Conservation (phyloP, 1,284 basidiomycete genomes). For the Salmacisia buchloeana region DNA sequence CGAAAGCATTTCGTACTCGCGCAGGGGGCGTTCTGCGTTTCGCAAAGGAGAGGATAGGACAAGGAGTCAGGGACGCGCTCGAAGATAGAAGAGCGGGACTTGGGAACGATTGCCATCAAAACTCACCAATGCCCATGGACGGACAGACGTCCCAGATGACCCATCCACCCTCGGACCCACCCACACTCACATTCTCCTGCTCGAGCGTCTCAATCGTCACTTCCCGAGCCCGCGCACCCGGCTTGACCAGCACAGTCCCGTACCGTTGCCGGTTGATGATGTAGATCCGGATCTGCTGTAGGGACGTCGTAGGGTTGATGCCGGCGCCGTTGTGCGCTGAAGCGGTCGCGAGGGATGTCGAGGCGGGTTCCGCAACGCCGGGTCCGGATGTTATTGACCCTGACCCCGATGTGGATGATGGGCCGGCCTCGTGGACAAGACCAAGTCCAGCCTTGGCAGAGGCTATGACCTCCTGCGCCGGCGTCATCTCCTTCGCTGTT, state of each 20-base stretch:
- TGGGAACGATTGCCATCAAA: not conserved
- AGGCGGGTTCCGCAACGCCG: too few relatives aligned
- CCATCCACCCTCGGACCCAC: conserved; percentile 38
- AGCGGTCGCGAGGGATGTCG: too few relatives aligned
- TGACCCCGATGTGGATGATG: not conserved
- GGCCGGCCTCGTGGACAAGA: conserved; percentile 4
- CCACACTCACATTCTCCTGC: conserved; percentile 27
- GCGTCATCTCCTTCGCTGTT: conserved; percentile 4
- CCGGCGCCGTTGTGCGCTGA: not conserved
- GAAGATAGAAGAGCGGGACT: too few relatives aligned
- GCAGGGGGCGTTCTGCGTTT: conserved; percentile 36
- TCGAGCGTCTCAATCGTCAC: conserved; percentile 31
- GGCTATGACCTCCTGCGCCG: not conserved
- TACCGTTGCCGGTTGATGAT: conserved; percentile 35
- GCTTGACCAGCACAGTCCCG: conserved; percentile 25
- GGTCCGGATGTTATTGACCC: not conserved
- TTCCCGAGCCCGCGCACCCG: conserved; percentile 33
- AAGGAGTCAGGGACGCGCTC: too few relatives aligned
- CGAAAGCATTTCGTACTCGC: conserved; percentile 46
- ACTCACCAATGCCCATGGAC: conserved; percentile 30
- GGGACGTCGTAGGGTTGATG: not conserved
- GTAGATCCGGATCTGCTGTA: conserved; percentile 28
- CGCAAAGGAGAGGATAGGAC: not conserved
- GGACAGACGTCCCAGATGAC: conserved; percentile 41
- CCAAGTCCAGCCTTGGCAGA: not conserved